Percentiles rank a stretch among this genome's conserved stretches.
Conservation (phyloP, 2,329 filamentous ascomycete genomes). For the Penicillium sp. region DNA sequence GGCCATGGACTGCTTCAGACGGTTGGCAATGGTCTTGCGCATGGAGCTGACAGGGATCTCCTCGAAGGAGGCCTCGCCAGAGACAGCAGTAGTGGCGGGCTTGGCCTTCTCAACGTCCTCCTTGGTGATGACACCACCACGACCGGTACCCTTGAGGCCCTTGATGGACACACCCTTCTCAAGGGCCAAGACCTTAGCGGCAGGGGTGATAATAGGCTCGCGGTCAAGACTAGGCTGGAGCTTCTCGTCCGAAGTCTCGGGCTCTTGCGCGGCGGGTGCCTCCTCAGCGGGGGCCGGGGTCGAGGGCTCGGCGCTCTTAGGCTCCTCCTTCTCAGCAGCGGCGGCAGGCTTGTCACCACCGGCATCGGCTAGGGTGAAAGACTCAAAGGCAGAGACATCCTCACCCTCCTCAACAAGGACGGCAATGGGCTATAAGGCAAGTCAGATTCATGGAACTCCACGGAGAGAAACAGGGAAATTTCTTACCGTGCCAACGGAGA, state of each 20-base stretch:
- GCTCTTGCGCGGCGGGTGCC: slow-evolving; percentile 57
- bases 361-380: slow-evolving; percentile 84
- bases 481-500: slow-evolving; percentile 90
- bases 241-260: slow-evolving; percentile 69
- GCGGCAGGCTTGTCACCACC: slow-evolving; percentile 74
- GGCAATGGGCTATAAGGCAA: slow-evolving; percentile 75
- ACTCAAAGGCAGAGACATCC: slow-evolving; percentile 84
- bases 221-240: slow-evolving; percentile 83
- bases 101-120: slow-evolving; percentile 87
- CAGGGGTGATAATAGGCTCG: slow-evolving; percentile 68
- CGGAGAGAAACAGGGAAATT: slow-evolving; percentile 20
- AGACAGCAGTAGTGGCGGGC: slow-evolving; percentile 51
- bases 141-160: slow-evolving; percentile 80
- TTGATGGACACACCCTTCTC: slow-evolving; percentile 79
- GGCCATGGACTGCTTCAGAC: slow-evolving; percentile 82
- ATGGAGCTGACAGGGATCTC: slow-evolving; percentile 84
- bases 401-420: slow-evolving; percentile 88
- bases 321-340: slow-evolving; percentile 60
- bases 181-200: slow-evolving; percentile 76
- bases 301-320: slow-evolving; percentile 43
- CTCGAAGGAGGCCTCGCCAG: slow-evolving; percentile 68
- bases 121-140: slow-evolving; percentile 83
- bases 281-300: slow-evolving; percentile 63
- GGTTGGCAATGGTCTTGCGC: slow-evolving; percentile 96
- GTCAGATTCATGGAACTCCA: slow-evolving; percentile 13